Percentiles rank a stretch among this genome's conserved stretches.
Evolutionary conservation across 2,329 filamentous ascomycete genomes (phyloP).

Genomic region (Trichoderma polysporum): DNA sequence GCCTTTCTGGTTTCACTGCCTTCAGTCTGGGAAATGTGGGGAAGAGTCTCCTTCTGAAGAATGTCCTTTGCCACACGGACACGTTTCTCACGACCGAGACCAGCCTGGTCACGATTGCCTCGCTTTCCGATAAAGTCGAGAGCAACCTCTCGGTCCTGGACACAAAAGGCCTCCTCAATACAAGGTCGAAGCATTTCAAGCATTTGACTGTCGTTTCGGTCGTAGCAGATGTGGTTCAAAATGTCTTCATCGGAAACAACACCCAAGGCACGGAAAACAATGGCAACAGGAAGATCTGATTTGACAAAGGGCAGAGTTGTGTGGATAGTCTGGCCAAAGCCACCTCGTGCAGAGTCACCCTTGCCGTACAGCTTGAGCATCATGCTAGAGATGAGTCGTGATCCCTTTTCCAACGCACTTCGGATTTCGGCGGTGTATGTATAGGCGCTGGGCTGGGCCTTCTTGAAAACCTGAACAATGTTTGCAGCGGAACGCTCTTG

Average conservation of each 20-base stretch:
- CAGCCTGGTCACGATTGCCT: constrained; percentile 61
- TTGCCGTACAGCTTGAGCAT: constrained; percentile 88
- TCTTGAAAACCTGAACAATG: constrained; percentile 99
- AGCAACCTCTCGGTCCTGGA: constrained; percentile 92
- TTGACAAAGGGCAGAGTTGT: constrained; percentile 93
- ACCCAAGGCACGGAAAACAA: constrained; percentile 93
- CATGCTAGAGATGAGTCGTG: constrained; percentile 87
- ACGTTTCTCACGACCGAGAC: constrained; percentile 80
- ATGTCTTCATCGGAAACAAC: constrained; percentile 98
- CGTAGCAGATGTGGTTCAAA: constrained; percentile 95
- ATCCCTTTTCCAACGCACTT: constrained; percentile 94
- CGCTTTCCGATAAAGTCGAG: constrained; percentile 95
- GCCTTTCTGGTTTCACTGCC: constrained; percentile 95
- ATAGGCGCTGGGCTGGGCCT: constrained; percentile 86
- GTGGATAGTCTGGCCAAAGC: constrained; percentile 84
- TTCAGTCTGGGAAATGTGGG: constrained; percentile 93
- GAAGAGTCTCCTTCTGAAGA: constrained; percentile 93
- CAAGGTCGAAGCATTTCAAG: constrained; percentile 95
- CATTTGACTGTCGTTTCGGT: constrained; percentile 94
- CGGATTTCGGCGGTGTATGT: constrained; percentile 94
- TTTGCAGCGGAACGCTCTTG: constrained; percentile 97
- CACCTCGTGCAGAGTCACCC: constrained; percentile 72
- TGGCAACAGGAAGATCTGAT: constrained; percentile 85
- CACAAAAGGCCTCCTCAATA: constrained; percentile 94
- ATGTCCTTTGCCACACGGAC: constrained; percentile 91